Evolutionary conservation across 208 protist genomes (phyloP).

Genomic region (Naegleria fowleri): DNA sequence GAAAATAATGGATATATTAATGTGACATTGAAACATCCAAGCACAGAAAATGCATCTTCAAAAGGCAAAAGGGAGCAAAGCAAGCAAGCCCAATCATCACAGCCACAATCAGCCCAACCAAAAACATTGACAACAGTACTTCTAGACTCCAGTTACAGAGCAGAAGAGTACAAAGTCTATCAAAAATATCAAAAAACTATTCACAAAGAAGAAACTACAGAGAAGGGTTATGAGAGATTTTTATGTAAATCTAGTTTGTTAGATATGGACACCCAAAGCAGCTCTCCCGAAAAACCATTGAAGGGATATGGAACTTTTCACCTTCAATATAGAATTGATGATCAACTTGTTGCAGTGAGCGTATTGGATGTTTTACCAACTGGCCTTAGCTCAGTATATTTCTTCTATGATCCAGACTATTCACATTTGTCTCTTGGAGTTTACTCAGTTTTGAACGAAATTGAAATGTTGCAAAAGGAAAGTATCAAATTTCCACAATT

Average conservation of each 20-base stretch:
- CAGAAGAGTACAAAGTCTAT: not conserved
- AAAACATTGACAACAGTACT: not conserved
- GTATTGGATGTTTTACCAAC: conserved; percentile 54
- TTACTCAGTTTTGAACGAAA: conserved; percentile 46
- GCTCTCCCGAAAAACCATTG: not conserved
- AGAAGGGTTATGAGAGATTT: conserved; percentile 41
- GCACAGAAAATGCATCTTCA: not conserved
- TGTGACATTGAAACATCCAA: not conserved
- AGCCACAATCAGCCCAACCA: not conserved
- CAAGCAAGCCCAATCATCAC: not conserved
- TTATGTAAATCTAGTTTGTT: conserved; percentile 30
- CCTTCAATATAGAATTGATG: conserved; percentile 51
- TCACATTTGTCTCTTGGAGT: conserved; percentile 35
- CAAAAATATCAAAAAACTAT: conserved; percentile 6
- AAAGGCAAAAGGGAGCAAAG: not conserved
- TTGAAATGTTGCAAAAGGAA: conserved; percentile 30
- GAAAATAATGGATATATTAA: conserved; percentile 13
- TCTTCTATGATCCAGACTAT: conserved; percentile 60
- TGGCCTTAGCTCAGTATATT: conserved; percentile 59
- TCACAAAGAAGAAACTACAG: conserved; percentile 26
- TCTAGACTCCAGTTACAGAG: not conserved
- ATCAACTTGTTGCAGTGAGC: conserved; percentile 51
- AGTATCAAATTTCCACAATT: conserved; percentile 3
- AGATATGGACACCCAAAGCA: not conserved
- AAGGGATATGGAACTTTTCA: conserved; percentile 37